A percentile compares a stretch with the other conserved stretches of the same genome.
These are phyloP conservation scores for Botrytis galanthina DNA, from an alignment of 2,329 filamentous ascomycete genomes.

Conservation along the genomic window DNA sequence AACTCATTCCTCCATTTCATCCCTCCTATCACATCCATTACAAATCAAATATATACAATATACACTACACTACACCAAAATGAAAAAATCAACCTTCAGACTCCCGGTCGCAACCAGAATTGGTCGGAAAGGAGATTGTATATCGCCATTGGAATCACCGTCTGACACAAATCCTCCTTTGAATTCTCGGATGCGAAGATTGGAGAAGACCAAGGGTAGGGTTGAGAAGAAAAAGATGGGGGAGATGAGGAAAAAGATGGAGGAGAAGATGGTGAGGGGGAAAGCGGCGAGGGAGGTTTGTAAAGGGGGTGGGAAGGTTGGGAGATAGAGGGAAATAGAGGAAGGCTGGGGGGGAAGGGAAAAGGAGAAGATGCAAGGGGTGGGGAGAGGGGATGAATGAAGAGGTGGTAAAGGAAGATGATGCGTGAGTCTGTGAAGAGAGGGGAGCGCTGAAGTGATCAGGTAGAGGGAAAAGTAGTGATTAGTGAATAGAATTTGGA, in stretches of 20 bases:
- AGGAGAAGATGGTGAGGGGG: background rate
- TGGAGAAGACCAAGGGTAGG: background rate
- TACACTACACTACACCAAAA: background rate
- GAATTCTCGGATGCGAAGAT: background rate
- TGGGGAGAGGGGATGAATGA: too few species aligned
- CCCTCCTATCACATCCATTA: background rate
- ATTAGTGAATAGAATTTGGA: background rate
- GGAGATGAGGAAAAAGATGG: background rate
- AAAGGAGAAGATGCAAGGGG: too few species aligned
- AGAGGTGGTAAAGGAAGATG: too few species aligned
- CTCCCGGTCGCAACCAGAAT: background rate
- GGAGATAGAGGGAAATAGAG: too few species aligned
- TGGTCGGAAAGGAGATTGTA: background rate
- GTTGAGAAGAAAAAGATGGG: background rate
- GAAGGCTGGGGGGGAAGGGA: background rate
- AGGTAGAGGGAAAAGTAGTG: background rate
- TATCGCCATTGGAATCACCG: background rate
- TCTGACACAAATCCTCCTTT: background rate
- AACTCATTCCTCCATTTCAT: too few species aligned
- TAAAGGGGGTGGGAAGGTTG: background rate
- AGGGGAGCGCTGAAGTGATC: background rate
- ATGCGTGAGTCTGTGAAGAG: background rate
- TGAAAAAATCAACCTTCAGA: background rate
- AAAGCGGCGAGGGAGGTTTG: background rate
- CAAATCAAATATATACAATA: background rate